Base-by-base conservation (phyloP, 768 basidiomycete genomes). In the Phlebiopsis gigantea region DNA sequence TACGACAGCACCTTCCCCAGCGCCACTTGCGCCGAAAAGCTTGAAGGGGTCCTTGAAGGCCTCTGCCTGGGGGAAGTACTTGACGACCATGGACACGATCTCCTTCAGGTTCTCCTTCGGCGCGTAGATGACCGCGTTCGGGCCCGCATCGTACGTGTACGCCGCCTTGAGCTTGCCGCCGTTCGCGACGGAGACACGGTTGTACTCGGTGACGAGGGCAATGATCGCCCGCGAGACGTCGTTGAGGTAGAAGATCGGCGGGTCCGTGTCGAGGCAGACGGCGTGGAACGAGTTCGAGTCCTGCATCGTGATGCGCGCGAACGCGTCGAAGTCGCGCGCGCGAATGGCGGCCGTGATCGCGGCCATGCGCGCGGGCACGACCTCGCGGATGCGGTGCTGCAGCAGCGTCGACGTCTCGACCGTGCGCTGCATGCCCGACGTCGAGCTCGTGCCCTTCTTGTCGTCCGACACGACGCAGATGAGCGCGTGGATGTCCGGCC, bases 221-320 rank as follows among this genome's bases (percentile, higher is more conserved):
- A 99, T 92, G 73, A 99, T 92, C n/a, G 91, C 72, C n/a, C 90
- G 81, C 56, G 86, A 89, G 64, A 96, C 92, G 72, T 99, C 97
- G 76, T 98, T 98, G 84, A 99, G 87, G 78, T 99, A 99, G 72
- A 99, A 98, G 72, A 98, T 98, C 43, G 97, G 97, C 0, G 97
- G 97, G 43, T 88, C 84, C 0, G 97, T 98, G 73, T 99, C 97
- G 61, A 98, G 86, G 49, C 90, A 90, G 62, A 98, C 93, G 25
- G 97, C 94, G 68, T 99, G 97, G 84, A 99, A 99, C 75, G 93
- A 89, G 75, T 99, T 99, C 51, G 93, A 96, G 70, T 99, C 97
- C 48, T 82, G 84, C 93, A 98, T 99, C 21, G 97, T 99, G 70
- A 98, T 82, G 58, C 75, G 73, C 0, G 94, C 97, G 62, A 99